Base-by-base conservation (phyloP, 345 rosid genomes). In the Cardamine chenopodiifolia region DNA sequence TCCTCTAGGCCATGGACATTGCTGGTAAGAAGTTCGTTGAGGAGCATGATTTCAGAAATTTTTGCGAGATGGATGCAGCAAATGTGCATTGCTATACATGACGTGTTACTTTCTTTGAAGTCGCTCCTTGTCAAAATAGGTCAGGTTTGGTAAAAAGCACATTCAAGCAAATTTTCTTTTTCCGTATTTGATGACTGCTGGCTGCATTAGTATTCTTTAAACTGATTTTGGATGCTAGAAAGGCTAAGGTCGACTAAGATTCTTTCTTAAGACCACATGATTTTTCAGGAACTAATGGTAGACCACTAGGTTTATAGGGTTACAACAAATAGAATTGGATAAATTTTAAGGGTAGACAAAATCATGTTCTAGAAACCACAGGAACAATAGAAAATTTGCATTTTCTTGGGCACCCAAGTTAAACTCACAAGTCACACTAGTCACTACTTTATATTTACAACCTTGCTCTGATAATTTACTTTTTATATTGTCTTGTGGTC, bases 31-130 rank as follows among this genome's bases (percentile, higher is more conserved):
- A 89, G 80, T 85, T 94, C 61, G 45, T 94, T 7, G 97, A 97
- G 60, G 96, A 90, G 55, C 97, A 94, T 68, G 95, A 94, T 78
- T 94, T 91, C 86, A 83, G 92, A 61, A 94, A 90, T 82, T 94
- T 94, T 50, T 91, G 98, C 73, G 91, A 94, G 90, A 91, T 91
- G 97, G 98, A 94, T 77, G 98, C 91, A 15, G 86, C 79, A 60
- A 91, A 94, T 74, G 97, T 91, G 49, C 97, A 91, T 79, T 82
- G 83, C 80, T 91, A 87, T 73, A 83, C 76, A 66, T 89, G 96
- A 19, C 76, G 76, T 74, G 71, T 91, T 64, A 80, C 88, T 20
- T 86, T 85, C 67, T 88, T 94, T 80, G 88, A 84, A 67, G 82
- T 91, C 53, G 62, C 76, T 70, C 83, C 91, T 74, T 87, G 81